Evolutionary conservation across 768 basidiomycete species (phyloP).

Genomic region (Auriscalpium orientale): DNA sequence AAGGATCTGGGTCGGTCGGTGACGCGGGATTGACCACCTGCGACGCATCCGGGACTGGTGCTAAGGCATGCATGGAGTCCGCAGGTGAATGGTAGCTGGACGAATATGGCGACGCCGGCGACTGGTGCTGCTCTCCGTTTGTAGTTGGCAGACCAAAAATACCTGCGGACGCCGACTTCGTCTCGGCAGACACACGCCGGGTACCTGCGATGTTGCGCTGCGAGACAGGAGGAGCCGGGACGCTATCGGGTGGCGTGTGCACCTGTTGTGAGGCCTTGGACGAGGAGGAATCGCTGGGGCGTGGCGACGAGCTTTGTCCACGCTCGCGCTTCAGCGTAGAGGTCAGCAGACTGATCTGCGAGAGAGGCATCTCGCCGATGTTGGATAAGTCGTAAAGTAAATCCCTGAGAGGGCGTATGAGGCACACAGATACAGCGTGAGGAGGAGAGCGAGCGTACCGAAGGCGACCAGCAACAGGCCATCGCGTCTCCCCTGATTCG

Average conservation of each 20-base stretch:
- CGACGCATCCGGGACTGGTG: neutral
- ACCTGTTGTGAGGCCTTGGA: neutral
- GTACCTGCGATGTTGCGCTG: too few species aligned
- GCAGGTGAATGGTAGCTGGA: neutral
- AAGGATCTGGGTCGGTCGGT: too few species aligned
- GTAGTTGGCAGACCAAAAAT: too few species aligned
- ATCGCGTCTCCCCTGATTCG: conserved; percentile 8
- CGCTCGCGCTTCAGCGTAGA: neutral
- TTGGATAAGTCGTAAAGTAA: conserved; percentile 4
- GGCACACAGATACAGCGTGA: neutral
- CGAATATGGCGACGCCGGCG: too few species aligned
- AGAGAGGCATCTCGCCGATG: neutral
- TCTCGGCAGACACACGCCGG: too few species aligned
- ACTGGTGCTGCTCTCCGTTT: too few species aligned
- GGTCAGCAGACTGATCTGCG: neutral
- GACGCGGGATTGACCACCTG: neutral
- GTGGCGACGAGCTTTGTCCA: neutral
- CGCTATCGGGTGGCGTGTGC: too few species aligned
- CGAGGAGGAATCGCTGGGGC: neutral
- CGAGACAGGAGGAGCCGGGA: too few species aligned
- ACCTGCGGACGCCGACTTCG: too few species aligned
- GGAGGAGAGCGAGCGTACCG: neutral
- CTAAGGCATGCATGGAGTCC: neutral
- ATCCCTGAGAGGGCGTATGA: conserved; percentile 2
- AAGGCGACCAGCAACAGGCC: conserved; percentile 11